Evolutionary conservation across 108 stramenopile genomes (phyloP), one percentile per base, ranked within the genome.

Genomic region (Skeletonema grethae): DNA sequence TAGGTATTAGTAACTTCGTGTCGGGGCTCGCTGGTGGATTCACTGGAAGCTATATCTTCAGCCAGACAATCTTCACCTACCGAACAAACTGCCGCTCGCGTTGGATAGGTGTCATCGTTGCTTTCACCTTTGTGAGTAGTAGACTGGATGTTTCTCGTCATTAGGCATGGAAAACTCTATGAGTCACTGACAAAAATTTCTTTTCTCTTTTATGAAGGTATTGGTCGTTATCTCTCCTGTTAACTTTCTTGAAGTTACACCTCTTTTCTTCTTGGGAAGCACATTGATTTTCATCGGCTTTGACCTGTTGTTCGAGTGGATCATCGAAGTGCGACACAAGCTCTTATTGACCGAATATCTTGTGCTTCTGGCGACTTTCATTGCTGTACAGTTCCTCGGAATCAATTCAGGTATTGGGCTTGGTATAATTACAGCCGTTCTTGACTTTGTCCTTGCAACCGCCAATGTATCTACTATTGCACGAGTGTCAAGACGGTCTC

Each of bases 61-160:
- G 88, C 11, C 98, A 99, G 86, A 99, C 98, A n/a, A 96, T 98
- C 35, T 98, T 99, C 72, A 97, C 96, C 2, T 92, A 96, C 63
- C 91, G 98, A 30, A 96, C 97, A 25, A 92, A 93, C 13, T 82
- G 80, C 35, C 72, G 59, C 10, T 75, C 73, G 34, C 50, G 86
- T 22, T 90, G 84, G 85, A 90, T 96, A 71, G 95, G 95, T 46
- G 41, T 87, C 7, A 66, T 94, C 63, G 85, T 91, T 46, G 80
- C 72, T 43, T 57, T 80, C 39, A 83, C 75, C 1, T 91, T 87
- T 48, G 25, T n/a, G n/a, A n/a, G n/a, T n/a, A n/a, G n/a, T n/a
- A n/a, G n/a, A n/a, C n/a, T n/a, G n/a, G n/a, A n/a, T n/a, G n/a
- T n/a, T n/a, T n/a, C n/a, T n/a, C n/a, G n/a, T n/a, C n/a, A n/a